phyloP scores from a whole-genome alignment of 2,329 filamentous ascomycete genomes.

The Aspergillus hiratsukae region DNA sequence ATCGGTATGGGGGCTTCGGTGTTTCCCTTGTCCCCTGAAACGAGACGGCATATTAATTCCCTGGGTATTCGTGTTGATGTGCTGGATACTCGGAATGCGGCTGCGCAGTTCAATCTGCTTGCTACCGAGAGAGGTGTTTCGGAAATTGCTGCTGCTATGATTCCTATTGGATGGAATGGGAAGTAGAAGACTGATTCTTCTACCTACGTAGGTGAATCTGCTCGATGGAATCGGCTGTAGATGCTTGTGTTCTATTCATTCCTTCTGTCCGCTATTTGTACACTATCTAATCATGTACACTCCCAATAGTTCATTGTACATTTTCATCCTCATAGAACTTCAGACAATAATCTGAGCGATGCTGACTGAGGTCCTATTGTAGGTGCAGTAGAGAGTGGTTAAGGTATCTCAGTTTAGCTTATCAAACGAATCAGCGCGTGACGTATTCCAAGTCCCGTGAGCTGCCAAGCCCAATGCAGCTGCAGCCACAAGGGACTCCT shows the following conservation, averaged over 20 bases:
- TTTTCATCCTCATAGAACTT: neutral
- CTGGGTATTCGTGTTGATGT: conserved; percentile 84
- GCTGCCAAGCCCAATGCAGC: conserved; percentile 6
- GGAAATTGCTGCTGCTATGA: conserved; percentile 79
- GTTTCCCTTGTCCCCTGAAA: conserved; percentile 69
- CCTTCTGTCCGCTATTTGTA: neutral
- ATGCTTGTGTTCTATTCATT: neutral
- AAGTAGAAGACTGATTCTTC: conserved; percentile 6
- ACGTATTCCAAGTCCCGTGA: conserved; percentile 35
- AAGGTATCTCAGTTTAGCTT: neutral
- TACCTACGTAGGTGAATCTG: neutral
- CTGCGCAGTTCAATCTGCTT: conserved; percentile 88
- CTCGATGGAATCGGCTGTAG: conserved; percentile 7
- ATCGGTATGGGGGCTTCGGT: conserved; percentile 78
- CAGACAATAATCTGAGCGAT: neutral
- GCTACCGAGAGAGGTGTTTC: conserved; percentile 87
- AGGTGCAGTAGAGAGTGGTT: neutral
- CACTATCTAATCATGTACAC: neutral
- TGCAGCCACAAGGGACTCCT: neutral
- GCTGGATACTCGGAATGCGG: conserved; percentile 87
- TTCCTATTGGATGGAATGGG: conserved; percentile 77
- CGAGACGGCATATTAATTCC: conserved; percentile 65
- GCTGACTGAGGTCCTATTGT: neutral
- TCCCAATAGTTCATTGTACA: neutral
- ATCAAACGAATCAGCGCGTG: conserved; percentile 1